Evolutionary conservation across 78 protist genomes (phyloP).

Genomic region (Reticulomyxa filosa): DNA sequence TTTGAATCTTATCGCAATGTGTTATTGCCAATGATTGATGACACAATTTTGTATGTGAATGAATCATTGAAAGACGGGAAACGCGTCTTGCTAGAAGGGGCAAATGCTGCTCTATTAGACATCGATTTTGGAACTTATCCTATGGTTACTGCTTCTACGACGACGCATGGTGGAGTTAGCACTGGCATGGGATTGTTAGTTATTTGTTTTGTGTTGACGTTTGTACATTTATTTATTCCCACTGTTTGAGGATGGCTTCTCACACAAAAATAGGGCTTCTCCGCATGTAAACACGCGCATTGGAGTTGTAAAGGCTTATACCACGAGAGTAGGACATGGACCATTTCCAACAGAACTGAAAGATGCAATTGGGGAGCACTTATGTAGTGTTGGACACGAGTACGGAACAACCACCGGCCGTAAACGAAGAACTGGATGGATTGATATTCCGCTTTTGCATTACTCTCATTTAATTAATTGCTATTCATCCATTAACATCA

Average conservation of each 20-base stretch:
- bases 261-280: too few relatives aligned
- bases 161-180: conserved; percentile 61
- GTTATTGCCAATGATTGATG: too few relatives aligned
- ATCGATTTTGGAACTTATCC: conserved; percentile 79
- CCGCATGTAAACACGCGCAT: too few relatives aligned
- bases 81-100: conserved; percentile 33
- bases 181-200: conserved; percentile 32
- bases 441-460: conserved; percentile 49
- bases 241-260: too few relatives aligned
- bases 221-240: too few relatives aligned
- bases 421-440: conserved; percentile 75
- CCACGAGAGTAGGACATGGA: conserved; percentile 49
- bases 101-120: conserved; percentile 78
- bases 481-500: conserved; percentile 30
- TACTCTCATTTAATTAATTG: conserved; percentile 54
- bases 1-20: too few relatives aligned
- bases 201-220: too few relatives aligned
- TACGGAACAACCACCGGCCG: conserved; percentile 77
- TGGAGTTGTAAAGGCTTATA: conserved; percentile 87
- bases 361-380: not conserved
- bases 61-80: not conserved
- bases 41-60: too few relatives aligned
- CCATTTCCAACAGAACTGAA: conserved; percentile 11
- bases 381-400: conserved; percentile 52
- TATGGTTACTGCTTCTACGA: conserved; percentile 65